These are phyloP conservation scores for Erigeron canadensis DNA, from an alignment of 129 eudicot species.

Conservation along the genomic window DNA sequence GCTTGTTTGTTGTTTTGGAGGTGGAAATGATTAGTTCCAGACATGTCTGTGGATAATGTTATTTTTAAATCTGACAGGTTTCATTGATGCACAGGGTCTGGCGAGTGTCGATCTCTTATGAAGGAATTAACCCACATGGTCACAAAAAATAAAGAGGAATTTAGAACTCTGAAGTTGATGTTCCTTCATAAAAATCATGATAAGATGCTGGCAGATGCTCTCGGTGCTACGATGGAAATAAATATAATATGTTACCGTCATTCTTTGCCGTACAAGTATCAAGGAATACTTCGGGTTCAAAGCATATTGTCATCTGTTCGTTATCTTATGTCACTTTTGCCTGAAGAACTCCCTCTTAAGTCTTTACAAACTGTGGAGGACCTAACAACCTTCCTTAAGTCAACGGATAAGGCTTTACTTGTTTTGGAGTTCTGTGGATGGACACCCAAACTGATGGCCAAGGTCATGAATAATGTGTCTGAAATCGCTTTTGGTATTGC, in stretches of 20 bases:
- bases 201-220: conserved; percentile 66
- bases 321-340: conserved; percentile 61
- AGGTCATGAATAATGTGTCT: conserved; percentile 38
- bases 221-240: conserved; percentile 73
- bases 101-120: conserved; percentile 85
- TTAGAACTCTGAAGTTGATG: conserved; percentile 65
- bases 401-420: conserved; percentile 82
- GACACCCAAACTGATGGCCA: conserved; percentile 63
- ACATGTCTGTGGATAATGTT: background rate
- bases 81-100: conserved; percentile 63
- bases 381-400: conserved; percentile 54
- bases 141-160: conserved; percentile 45
- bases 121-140: conserved; percentile 56
- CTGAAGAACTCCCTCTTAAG: conserved; percentile 65
- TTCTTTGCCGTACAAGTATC: conserved; percentile 61
- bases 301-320: conserved; percentile 65
- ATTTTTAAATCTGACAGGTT: conserved; percentile 24
- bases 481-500: conserved; percentile 47
- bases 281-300: conserved; percentile 68
- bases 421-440: conserved; percentile 89
- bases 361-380: conserved; percentile 49
- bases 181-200: conserved; percentile 55
- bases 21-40: background rate
- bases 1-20: background rate
- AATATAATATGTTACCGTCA: conserved; percentile 66